phyloP scores from a whole-genome alignment of 805 yeast species.

The Suhomyces canberraensis region DNA sequence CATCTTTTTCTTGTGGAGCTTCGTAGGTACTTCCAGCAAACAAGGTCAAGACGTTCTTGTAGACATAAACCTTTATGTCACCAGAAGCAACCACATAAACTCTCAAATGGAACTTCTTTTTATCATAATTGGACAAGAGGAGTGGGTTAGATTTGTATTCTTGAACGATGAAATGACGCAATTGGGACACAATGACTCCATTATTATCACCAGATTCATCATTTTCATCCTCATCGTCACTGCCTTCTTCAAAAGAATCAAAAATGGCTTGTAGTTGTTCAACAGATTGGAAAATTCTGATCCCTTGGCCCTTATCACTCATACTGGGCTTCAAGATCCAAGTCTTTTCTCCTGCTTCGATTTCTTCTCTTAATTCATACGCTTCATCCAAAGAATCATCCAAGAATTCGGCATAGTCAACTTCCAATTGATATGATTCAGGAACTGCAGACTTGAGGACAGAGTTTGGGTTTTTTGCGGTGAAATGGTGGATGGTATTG shows the following conservation, averaged over 20 bases:
- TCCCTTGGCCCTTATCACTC: constrained; percentile 98
- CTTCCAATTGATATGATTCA: constrained; percentile 73
- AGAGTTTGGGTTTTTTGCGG: constrained; percentile 71
- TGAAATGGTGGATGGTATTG: constrained; percentile 74
- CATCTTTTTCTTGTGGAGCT: constrained; percentile 20
- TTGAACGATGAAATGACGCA: constrained; percentile 89
- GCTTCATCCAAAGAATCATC: constrained; percentile 93
- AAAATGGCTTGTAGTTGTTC: constrained; percentile 81
- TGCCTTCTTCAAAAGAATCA: constrained; percentile 80
- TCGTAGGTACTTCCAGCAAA: constrained; percentile 63
- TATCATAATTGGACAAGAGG: constrained; percentile 54
- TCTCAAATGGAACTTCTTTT: constrained; percentile 85
- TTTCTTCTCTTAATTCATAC: constrained; percentile 79
- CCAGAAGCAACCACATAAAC: constrained; percentile 78
- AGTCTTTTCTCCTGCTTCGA: constrained; percentile 54
- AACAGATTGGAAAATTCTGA: constrained; percentile 72
- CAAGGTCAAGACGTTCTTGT: constrained; percentile 72
- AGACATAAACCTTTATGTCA: constrained; percentile 73
- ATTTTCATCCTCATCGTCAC: constrained; percentile 53
- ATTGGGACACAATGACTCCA: constrained; percentile 79
- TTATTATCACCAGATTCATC: constrained; percentile 37
- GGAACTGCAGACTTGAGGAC: constrained; percentile 62
- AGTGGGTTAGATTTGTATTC: constrained; percentile 72
- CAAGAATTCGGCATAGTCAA: constrained; percentile 93
- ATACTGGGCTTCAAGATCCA: constrained; percentile 96